phyloP scores from a whole-genome alignment of 176 grass and related monocot species.

The Bromus sterilis region DNA sequence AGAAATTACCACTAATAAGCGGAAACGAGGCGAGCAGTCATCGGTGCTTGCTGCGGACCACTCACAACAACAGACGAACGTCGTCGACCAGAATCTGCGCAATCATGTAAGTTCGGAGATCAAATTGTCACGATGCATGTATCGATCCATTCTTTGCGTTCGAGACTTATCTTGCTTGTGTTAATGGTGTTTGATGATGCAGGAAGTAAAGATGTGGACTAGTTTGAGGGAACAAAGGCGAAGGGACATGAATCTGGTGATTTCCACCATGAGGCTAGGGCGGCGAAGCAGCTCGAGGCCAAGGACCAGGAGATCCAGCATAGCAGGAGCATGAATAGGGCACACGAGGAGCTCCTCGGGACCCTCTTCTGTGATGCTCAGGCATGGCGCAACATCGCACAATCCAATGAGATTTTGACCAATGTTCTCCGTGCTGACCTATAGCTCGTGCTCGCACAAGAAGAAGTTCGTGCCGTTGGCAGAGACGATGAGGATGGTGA shows the following conservation, averaged over 20 bases:
- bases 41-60: not conserved
- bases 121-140: not conserved
- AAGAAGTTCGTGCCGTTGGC: not conserved
- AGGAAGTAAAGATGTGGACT: no score
- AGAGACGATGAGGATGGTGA: no score
- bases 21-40: not conserved
- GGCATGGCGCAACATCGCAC: constrained; percentile 47
- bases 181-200: no score
- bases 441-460: not conserved
- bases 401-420: constrained; percentile 45
- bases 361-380: constrained; percentile 35
- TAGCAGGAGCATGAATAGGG: constrained; percentile 34
- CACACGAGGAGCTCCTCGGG: constrained; percentile 28
- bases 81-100: constrained; percentile 42
- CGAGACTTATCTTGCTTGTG: no score
- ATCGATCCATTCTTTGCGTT: no score
- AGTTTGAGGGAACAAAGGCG: no score
- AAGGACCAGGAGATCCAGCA: constrained; percentile 36
- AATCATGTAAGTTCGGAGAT: constrained; percentile 45
- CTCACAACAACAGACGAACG: constrained; percentile 33
- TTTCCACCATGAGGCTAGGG: not conserved
- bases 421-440: constrained; percentile 40
- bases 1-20: not conserved
- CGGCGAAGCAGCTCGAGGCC: constrained; percentile 18
- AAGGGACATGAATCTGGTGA: no score